Evolutionary conservation across 495 filamentous ascomycete genomes (phyloP).

Genomic region (Lentithecium fluviatile): DNA sequence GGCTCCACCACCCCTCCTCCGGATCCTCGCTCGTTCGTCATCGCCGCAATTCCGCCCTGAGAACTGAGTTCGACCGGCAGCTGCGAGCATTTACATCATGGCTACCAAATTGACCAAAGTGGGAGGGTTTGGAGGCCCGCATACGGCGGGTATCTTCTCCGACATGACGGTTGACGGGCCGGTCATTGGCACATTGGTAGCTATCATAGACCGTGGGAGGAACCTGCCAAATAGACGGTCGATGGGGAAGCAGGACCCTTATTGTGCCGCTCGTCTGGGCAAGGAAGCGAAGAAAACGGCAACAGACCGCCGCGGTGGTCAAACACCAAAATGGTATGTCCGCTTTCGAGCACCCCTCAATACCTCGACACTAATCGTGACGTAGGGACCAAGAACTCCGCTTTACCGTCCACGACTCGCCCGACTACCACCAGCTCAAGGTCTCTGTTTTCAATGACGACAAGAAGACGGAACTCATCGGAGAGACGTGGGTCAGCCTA

Average conservation of each 20-base stretch:
- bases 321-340: constrained; percentile 90
- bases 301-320: constrained; percentile 89
- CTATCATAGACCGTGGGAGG: constrained; percentile 78
- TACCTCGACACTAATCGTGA: constrained; percentile 33
- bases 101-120: constrained; percentile 34
- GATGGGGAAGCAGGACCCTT: constrained; percentile 98
- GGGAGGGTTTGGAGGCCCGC: constrained; percentile 41
- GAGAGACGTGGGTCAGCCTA: constrained; percentile 84
- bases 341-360: background rate
- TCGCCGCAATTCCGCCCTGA: background rate
- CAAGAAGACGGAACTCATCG: constrained; percentile 92
- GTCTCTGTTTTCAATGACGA: constrained; percentile 97
- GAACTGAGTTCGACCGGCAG: too few relatives aligned
- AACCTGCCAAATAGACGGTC: constrained; percentile 95
- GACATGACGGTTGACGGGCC: constrained; percentile 96
- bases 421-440: constrained; percentile 92
- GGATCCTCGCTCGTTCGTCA: background rate
- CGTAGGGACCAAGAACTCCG: constrained; percentile 94
- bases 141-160: constrained; percentile 92
- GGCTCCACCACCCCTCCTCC: constrained; percentile 6
- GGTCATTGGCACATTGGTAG: constrained; percentile 87
- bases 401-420: constrained; percentile 92
- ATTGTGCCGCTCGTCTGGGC: constrained; percentile 87
- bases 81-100: too few relatives aligned
- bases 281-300: constrained; percentile 98